Percentiles rank a stretch among this genome's conserved stretches.
Conservation (phyloP, 305 asterid species). For the Solanum chacoense region DNA sequence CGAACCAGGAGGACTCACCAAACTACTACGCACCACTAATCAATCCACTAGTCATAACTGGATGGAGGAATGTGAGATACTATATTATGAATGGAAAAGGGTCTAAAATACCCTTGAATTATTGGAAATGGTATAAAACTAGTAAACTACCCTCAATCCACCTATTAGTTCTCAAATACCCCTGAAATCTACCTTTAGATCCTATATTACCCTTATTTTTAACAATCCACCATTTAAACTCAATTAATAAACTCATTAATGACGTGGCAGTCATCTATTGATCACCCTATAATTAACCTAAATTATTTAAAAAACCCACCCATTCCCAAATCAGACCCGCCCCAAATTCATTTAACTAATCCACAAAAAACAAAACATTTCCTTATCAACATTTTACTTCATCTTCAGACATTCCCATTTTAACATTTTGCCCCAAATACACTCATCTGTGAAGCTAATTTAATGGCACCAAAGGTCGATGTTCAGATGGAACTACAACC, state of each 20-base stretch:
- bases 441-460: neutral
- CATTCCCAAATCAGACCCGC: neutral
- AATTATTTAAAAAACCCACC: neutral
- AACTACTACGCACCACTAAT: neutral
- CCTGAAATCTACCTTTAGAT: neutral
- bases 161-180: neutral
- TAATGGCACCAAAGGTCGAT: neutral
- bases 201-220: neutral
- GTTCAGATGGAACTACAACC: neutral
- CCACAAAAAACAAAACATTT: neutral
- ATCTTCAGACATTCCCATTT: neutral
- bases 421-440: neutral
- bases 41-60: neutral
- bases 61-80: neutral
- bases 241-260: neutral
- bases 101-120: neutral
- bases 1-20: neutral
- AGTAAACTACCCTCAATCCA: neutral
- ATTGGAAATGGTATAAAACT: neutral
- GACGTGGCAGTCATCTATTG: neutral
- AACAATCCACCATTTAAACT: neutral
- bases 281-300: neutral
- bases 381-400: neutral
- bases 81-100: neutral
- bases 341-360: neutral